phyloP scores from a whole-genome alignment of 1,284 basidiomycete species.

The Ustilago shanxiensis region DNA sequence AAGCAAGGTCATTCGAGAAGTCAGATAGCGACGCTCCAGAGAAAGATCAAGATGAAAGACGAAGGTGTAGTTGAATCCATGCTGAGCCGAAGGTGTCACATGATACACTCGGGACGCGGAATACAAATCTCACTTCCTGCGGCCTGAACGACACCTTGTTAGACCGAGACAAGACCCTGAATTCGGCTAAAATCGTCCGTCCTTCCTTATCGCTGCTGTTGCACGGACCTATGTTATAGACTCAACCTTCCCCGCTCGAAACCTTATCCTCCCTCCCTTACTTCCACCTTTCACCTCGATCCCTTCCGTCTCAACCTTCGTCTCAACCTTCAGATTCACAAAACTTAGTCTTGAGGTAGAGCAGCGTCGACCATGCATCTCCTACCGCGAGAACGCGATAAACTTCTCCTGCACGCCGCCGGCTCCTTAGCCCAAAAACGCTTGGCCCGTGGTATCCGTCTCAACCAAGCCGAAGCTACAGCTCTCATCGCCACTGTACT shows the following conservation, averaged over 20 bases:
- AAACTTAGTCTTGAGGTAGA: no score
- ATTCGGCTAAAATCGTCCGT: not conserved
- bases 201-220: conserved; percentile 1
- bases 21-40: no score
- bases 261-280: not conserved
- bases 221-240: conserved; percentile 5
- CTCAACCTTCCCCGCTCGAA: not conserved
- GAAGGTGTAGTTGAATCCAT: no score
- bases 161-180: not conserved
- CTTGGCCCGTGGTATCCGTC: conserved; percentile 85
- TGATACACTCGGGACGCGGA: not conserved
- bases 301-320: not conserved
- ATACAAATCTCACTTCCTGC: not conserved
- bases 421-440: conserved; percentile 87
- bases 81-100: no score
- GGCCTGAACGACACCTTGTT: not conserved
- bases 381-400: conserved; percentile 67
- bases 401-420: conserved; percentile 63
- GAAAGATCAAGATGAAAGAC: no score
- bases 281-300: not conserved
- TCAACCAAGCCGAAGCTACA: conserved; percentile 89
- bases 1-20: not conserved
- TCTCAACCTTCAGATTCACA: not conserved
- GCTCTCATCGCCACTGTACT: conserved; percentile 91
- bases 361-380: conserved; percentile 62